phyloP scores from a whole-genome alignment of 306 rosid genomes.

The Cicer pinnatifidum region DNA sequence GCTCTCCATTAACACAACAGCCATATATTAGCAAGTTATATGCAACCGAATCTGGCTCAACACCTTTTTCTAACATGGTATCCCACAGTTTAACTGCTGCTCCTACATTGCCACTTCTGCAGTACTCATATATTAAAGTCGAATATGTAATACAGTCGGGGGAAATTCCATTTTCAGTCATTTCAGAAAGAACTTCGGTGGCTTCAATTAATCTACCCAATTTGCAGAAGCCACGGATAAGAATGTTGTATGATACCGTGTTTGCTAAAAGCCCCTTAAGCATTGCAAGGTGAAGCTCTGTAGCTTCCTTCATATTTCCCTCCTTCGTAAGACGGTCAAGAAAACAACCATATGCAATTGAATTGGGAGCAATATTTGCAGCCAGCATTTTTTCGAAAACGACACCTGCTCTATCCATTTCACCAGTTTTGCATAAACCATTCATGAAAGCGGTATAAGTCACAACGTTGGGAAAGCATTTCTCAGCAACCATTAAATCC shows the following conservation, averaged over 20 bases:
- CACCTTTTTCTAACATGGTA: slow-evolving; percentile 73
- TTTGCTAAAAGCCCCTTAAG: slow-evolving; percentile 67
- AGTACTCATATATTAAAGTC: slow-evolving; percentile 75
- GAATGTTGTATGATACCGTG: slow-evolving; percentile 78
- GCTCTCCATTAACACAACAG: slow-evolving; percentile 80
- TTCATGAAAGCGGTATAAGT: slow-evolving; percentile 83
- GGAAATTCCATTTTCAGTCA: slow-evolving; percentile 66
- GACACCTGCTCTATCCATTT: slow-evolving; percentile 65
- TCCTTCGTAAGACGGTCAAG: slow-evolving; percentile 70
- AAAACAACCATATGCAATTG: slow-evolving; percentile 78
- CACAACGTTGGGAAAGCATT: slow-evolving; percentile 75
- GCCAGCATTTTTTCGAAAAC: slow-evolving; percentile 68
- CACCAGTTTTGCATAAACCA: slow-evolving; percentile 84
- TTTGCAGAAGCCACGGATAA: slow-evolving; percentile 83
- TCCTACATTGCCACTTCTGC: slow-evolving; percentile 67
- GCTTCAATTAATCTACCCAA: slow-evolving; percentile 79
- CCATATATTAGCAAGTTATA: slow-evolving; percentile 80
- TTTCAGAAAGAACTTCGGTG: slow-evolving; percentile 61
- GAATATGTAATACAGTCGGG: slow-evolving; percentile 90
- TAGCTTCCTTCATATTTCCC: slow-evolving; percentile 80
- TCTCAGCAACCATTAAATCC: slow-evolving; percentile 80
- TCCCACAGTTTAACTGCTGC: slow-evolving; percentile 79
- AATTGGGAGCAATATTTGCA: slow-evolving; percentile 62
- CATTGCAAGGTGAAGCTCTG: slow-evolving; percentile 74
- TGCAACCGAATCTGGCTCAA: slow-evolving; percentile 77